Conservation (phyloP, 148 eudicot genomes). For the Dianthus caryophyllus region DNA sequence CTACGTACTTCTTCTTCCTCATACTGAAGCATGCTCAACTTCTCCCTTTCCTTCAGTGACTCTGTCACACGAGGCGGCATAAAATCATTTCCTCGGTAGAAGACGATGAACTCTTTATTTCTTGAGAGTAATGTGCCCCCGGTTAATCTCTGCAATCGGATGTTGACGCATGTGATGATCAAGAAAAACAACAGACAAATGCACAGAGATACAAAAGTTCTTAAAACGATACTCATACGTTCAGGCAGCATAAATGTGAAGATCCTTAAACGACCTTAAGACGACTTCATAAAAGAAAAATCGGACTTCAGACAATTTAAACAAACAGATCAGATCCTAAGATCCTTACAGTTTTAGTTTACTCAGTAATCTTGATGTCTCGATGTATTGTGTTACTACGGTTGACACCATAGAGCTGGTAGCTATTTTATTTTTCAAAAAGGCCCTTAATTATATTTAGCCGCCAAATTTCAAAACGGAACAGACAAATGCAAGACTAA, state of each 20-base stretch:
- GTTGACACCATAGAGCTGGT: background rate
- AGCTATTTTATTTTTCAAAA: background rate
- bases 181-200: background rate
- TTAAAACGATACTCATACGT: background rate
- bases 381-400: background rate
- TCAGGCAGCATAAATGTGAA: background rate
- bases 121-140: conserved; percentile 86
- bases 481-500: conserved; percentile 16
- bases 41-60: conserved; percentile 62
- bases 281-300: background rate
- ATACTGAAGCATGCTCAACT: conserved; percentile 37
- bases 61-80: conserved; percentile 64
- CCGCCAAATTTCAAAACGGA: background rate
- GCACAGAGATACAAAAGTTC: background rate
- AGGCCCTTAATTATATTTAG: background rate
- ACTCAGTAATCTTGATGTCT: too few relatives aligned
- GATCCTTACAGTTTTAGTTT: background rate
- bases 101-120: conserved; percentile 86
- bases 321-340: background rate
- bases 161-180: background rate
- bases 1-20: conserved; percentile 70
- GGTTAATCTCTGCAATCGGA: conserved; percentile 61
- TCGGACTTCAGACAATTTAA: background rate
- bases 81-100: conserved; percentile 93
- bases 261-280: background rate